A percentile compares a stretch with the other conserved stretches of the same genome.
phyloP scores from a whole-genome alignment of 495 filamentous ascomycete genomes.

The Bombardia bombarda region DNA sequence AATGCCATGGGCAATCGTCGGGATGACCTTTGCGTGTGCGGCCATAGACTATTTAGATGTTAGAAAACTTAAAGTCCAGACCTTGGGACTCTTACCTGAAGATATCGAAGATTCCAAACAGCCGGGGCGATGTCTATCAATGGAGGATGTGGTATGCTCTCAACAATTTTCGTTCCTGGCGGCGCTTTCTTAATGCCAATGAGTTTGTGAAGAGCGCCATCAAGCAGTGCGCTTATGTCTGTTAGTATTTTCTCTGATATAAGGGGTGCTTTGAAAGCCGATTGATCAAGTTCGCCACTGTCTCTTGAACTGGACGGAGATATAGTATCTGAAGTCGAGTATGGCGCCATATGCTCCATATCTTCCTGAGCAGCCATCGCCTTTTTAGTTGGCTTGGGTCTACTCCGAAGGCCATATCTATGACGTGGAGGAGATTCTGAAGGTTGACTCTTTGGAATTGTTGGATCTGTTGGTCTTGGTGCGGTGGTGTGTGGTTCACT shows the following conservation, averaged over 20 bases:
- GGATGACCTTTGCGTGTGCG: constrained; percentile 18
- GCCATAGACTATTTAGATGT: constrained; percentile 7
- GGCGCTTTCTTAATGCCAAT: constrained; percentile 21
- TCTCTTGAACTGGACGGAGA: no score
- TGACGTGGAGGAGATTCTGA: not conserved
- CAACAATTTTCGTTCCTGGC: constrained; percentile 15
- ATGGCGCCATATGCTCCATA: no score
- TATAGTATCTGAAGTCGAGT: no score
- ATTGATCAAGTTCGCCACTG: no score
- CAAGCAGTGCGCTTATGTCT: constrained; percentile 21
- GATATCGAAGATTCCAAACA: constrained; percentile 37
- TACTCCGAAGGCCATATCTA: constrained; percentile 4
- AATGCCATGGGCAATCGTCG: constrained; percentile 13
- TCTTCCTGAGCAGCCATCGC: constrained; percentile 1
- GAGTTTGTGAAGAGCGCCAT: constrained; percentile 25
- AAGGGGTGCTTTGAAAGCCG: not conserved
- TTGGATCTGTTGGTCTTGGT: not conserved
- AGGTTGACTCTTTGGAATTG: no score
- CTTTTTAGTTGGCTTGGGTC: constrained; percentile 6
- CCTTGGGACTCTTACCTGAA: constrained; percentile 19
- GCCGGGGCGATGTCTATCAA: constrained; percentile 36
- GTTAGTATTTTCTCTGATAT: not conserved
- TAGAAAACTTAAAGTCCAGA: not conserved
- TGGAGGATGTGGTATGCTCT: constrained; percentile 12
- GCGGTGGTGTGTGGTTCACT: not conserved